phyloP scores from a whole-genome alignment of 768 basidiomycete genomes.

The Trametes cubensis region DNA sequence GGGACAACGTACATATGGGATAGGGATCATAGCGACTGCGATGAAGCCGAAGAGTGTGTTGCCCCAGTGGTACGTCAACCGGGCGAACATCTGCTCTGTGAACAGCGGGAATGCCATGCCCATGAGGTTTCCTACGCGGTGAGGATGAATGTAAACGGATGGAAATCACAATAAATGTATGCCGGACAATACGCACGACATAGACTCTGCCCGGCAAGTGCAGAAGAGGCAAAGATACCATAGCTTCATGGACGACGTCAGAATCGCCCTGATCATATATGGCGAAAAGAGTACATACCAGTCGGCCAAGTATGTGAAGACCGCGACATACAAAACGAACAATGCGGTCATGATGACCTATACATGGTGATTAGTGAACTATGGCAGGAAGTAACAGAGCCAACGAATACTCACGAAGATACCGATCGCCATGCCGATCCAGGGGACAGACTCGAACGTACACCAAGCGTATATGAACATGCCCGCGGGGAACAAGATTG shows the following conservation, averaged over 20 bases:
- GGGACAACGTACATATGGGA: slow-evolving; percentile 43
- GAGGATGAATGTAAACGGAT: neutral
- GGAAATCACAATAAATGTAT: neutral
- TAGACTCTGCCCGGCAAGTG: slow-evolving; percentile 55
- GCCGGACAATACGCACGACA: slow-evolving; percentile 38
- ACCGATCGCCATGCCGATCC: slow-evolving; percentile 57
- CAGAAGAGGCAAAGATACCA: slow-evolving; percentile 53
- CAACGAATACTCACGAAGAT: slow-evolving; percentile 4
- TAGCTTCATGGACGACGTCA: slow-evolving; percentile 33
- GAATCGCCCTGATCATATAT: neutral
- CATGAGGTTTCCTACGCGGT: slow-evolving; percentile 39
- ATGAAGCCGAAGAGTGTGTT: slow-evolving; percentile 45
- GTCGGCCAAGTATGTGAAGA: slow-evolving; percentile 54
- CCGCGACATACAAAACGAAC: slow-evolving; percentile 47
- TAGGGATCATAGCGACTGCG: slow-evolving; percentile 46
- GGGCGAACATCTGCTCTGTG: slow-evolving; percentile 47
- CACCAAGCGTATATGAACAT: slow-evolving; percentile 80
- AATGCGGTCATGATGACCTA: slow-evolving; percentile 45
- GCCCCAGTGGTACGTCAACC: slow-evolving; percentile 54
- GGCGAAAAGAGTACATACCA: slow-evolving; percentile 38
- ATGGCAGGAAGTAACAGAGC: neutral
- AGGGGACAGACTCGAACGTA: slow-evolving; percentile 53
- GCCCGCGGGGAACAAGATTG: slow-evolving; percentile 54
- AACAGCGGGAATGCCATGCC: slow-evolving; percentile 54
- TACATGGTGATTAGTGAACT: neutral